Conservation (phyloP, 768 basidiomycete genomes). For the Floccularia luteovirens region DNA sequence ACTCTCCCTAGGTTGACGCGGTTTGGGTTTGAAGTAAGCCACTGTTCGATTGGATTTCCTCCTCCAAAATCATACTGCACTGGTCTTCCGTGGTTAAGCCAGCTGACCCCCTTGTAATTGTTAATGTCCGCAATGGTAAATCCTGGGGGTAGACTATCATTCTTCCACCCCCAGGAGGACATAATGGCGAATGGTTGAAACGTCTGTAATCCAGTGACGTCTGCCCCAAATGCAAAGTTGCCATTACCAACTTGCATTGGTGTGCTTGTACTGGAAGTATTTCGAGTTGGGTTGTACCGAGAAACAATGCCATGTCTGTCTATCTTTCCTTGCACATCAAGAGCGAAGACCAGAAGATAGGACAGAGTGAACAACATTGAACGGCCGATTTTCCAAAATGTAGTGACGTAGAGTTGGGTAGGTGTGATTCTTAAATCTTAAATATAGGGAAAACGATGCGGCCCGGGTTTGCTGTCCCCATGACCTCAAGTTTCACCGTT, state of each 20-base stretch:
- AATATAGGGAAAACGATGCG: no score
- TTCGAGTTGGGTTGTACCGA: constrained; percentile 42
- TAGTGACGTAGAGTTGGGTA: no score
- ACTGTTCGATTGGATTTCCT: constrained; percentile 31
- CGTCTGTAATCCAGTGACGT: constrained; percentile 52
- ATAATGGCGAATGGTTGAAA: constrained; percentile 47
- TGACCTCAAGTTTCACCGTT: no score
- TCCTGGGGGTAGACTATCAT: constrained; percentile 40
- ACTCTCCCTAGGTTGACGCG: constrained; percentile 46
- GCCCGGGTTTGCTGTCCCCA: no score
- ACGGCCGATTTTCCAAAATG: no score
- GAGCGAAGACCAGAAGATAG: no score
- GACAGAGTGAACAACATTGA: no score
- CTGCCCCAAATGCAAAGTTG: constrained; percentile 53
- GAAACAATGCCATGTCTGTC: constrained; percentile 37
- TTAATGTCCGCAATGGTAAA: constrained; percentile 33
- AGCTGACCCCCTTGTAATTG: constrained; percentile 39
- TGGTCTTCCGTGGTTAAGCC: constrained; percentile 40
- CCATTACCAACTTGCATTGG: constrained; percentile 59
- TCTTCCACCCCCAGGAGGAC: constrained; percentile 58
- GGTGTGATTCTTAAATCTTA: no score
- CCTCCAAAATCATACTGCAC: constrained; percentile 46
- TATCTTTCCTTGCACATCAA: constrained; percentile 14
- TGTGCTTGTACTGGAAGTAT: constrained; percentile 34
- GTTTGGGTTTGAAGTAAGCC: constrained; percentile 53